Conservation (phyloP, 179 eudicot genomes). For the Gypsophila paniculata region DNA sequence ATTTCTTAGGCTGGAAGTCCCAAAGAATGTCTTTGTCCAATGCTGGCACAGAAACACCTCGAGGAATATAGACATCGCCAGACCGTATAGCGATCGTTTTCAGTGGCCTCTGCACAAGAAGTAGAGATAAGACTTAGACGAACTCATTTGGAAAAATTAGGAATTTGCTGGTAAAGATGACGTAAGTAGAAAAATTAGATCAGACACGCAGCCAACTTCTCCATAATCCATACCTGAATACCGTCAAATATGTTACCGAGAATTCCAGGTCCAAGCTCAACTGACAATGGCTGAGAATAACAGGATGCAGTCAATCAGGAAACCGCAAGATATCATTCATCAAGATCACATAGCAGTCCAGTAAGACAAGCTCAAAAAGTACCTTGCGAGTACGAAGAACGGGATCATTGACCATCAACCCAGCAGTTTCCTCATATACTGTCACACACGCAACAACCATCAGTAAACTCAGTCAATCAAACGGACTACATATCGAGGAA, state of each 20-base stretch:
- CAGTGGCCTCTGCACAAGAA: constrained; percentile 75
- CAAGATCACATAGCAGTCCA: background rate
- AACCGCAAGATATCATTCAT: background rate
- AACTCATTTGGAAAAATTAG: constrained; percentile 1
- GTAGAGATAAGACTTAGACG: background rate
- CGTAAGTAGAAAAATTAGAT: background rate
- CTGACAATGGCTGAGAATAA: constrained; percentile 74
- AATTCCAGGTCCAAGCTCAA: constrained; percentile 95
- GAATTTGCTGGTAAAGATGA: background rate
- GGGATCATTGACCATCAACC: constrained; percentile 89
- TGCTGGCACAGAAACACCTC: constrained; percentile 96
- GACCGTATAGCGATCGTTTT: constrained; percentile 84
- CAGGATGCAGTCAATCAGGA: constrained; percentile 23
- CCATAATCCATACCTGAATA: constrained; percentile 61
- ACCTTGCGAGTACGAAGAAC: constrained; percentile 97
- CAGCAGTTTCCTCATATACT: constrained; percentile 99
- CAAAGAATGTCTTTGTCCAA: constrained; percentile 91
- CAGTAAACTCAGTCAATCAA: background rate
- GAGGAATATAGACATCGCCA: constrained; percentile 97
- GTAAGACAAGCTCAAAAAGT: constrained; percentile 8
- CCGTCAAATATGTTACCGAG: constrained; percentile 97
- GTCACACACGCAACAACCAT: constrained; percentile 21
- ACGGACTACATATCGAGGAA: background rate
- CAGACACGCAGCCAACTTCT: background rate
- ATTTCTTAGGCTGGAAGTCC: constrained; percentile 90